Percentiles rank a stretch among this genome's conserved stretches.
phyloP scores from a whole-genome alignment of 2,329 filamentous ascomycete genomes.

The Lomentospora prolificans region DNA sequence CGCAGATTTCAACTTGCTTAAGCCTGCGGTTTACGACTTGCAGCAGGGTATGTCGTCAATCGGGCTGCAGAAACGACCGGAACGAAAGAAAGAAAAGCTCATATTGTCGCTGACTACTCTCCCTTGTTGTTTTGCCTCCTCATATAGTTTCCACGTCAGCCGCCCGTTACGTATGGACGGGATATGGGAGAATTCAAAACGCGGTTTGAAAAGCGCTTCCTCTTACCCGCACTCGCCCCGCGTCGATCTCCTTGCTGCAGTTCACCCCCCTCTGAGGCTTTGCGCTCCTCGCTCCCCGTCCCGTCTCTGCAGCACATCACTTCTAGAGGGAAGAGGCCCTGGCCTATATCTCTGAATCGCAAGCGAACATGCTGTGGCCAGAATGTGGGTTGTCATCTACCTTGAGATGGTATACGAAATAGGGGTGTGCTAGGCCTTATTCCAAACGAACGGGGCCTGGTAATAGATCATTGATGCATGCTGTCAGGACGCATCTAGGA shows the following conservation, averaged over 20 bases:
- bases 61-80: no score
- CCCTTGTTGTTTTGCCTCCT: no score
- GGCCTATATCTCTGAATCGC: not conserved
- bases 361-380: not conserved
- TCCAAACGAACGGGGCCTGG: not conserved
- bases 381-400: no score
- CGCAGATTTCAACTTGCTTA: no score
- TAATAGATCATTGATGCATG: no score
- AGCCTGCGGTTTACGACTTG: no score
- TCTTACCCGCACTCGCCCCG: slow-evolving; percentile 1
- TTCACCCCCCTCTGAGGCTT: not conserved
- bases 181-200: not conserved
- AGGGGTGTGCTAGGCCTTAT: no score
- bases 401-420: no score
- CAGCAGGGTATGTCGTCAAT: no score
- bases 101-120: no score
- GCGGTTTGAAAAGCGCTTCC: not conserved
- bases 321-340: not conserved
- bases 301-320: not conserved
- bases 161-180: not conserved
- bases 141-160: not conserved
- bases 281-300: not conserved
- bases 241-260: not conserved
- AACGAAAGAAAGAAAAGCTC: no score
- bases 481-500: no score